Conservation (phyloP, 257 asterid species). For the Apocynum venetum region DNA sequence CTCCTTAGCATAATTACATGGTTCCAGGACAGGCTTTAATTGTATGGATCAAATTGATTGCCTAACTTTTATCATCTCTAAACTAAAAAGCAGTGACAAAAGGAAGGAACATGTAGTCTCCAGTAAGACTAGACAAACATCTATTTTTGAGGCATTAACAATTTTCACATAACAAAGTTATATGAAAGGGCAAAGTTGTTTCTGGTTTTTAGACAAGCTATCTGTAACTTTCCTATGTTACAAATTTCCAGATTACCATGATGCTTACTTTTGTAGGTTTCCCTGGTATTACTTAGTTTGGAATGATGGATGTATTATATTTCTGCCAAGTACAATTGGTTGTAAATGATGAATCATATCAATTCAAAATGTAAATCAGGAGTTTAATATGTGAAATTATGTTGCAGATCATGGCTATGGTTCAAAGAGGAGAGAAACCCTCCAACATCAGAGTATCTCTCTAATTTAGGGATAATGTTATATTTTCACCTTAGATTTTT, state of each 20-base stretch:
- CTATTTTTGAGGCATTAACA: neutral
- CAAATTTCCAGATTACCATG: neutral
- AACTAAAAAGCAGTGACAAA: neutral
- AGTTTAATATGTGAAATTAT: slow-evolving; percentile 2
- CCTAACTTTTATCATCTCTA: neutral
- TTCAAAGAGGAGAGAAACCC: slow-evolving; percentile 93
- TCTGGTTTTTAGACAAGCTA: neutral
- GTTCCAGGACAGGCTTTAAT: neutral
- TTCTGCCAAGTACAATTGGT: neutral
- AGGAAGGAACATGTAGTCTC: neutral
- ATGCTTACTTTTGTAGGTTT: neutral
- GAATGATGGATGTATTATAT: neutral
- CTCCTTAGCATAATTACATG: neutral
- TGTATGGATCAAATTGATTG: neutral
- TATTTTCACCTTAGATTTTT: slow-evolving; percentile 13
- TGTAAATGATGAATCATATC: neutral
- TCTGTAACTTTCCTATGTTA: neutral
- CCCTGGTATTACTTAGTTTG: neutral
- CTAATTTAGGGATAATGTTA: slow-evolving; percentile 1
- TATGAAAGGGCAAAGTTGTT: neutral
- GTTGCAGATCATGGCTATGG: slow-evolving; percentile 86
- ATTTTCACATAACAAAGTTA: neutral
- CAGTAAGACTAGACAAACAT: neutral
- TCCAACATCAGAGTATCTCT: slow-evolving; percentile 75
- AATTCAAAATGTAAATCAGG: neutral